Base-by-base conservation (phyloP, 2,329 filamentous ascomycete genomes). In the Moelleriella libera region DNA sequence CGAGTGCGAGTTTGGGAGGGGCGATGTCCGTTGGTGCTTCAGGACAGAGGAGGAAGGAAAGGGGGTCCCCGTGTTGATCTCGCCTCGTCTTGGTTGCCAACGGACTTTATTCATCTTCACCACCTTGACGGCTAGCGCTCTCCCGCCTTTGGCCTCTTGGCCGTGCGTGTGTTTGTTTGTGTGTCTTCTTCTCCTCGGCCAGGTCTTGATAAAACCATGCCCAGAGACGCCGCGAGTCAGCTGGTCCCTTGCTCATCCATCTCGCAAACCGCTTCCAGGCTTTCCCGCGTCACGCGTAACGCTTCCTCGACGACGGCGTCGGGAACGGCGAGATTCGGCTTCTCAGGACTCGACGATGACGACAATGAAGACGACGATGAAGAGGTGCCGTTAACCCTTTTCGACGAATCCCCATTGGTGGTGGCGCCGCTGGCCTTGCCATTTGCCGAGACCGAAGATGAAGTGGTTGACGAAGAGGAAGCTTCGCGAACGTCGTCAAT, bases 401-500 rank as follows among this genome's bases (percentile, higher is more conserved):
- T 62, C 8, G 47, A 47, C 7, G 48, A 50, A 45, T 57, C 58
- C 44, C 62, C 63, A 52, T 65, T 66, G 42, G 54, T 52, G 32
- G 12, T 21, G 21, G 21, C 21, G 47, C 59, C n/a, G 9, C 12
- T 28, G 10, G 42, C 56, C 53, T 65, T 69, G 49, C 58, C 59
- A 54, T 64, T 64, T 45, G 56, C 52, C 41, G 51, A 41, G 30
- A 58, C 53, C 34, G 57, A 52, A 11, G 63, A 53, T 40, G 61
- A 55, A 21, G 21, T 21, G 21, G 21, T 21, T 21, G 21, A 21
- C 21, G 21, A 21, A 6, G 66, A 59, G 51, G 76, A 59, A 50
- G 76, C 74, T 49, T 70, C 67, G 44, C 74, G 72, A 47, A 83
- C 72, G 59, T 83, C 79, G 49, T 80, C 75, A 54, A 83, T 67